Evolutionary conservation across 2,329 filamentous ascomycete genomes (phyloP).

Genomic region (Acephala macrosclerotiorum): DNA sequence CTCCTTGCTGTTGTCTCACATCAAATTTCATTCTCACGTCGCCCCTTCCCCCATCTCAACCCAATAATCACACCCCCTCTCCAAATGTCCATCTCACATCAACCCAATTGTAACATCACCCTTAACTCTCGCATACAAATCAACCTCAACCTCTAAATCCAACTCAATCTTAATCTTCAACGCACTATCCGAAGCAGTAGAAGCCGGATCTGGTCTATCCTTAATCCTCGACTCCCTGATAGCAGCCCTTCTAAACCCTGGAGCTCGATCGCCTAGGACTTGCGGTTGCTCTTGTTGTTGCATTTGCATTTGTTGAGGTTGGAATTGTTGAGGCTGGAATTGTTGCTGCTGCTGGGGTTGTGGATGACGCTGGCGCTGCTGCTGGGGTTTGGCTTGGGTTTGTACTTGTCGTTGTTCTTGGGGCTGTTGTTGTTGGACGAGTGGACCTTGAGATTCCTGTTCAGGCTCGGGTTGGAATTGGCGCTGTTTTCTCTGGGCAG

Average conservation of each 20-base stretch:
- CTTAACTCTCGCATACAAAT: constrained; percentile 34
- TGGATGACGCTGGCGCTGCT: background rate
- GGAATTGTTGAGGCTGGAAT: background rate
- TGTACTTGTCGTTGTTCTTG: background rate
- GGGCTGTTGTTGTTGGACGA: background rate
- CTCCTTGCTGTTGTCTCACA: too few species aligned
- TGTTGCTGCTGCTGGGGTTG: background rate
- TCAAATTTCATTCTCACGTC: too few species aligned
- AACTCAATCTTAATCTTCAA: constrained; percentile 36
- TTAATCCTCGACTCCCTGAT: constrained; percentile 35
- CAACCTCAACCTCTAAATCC: constrained; percentile 36
- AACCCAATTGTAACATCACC: constrained; percentile 33
- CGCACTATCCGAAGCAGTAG: constrained; percentile 19
- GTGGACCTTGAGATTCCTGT: too few species aligned
- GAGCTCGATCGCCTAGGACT: background rate
- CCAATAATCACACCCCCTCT: constrained; percentile 33
- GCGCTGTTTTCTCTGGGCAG: background rate
- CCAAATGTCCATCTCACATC: constrained; percentile 18
- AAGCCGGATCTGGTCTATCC: constrained; percentile 21
- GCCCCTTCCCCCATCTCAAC: constrained; percentile 13
- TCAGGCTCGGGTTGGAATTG: background rate
- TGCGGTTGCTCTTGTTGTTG: background rate
- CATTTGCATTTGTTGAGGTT: background rate
- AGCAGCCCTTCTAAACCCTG: constrained; percentile 16
- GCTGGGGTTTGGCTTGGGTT: background rate